Evolutionary conservation across 495 filamentous ascomycete genomes (phyloP), one percentile per base, ranked within the genome.

Genomic region (Aspergillus taichungensis): DNA sequence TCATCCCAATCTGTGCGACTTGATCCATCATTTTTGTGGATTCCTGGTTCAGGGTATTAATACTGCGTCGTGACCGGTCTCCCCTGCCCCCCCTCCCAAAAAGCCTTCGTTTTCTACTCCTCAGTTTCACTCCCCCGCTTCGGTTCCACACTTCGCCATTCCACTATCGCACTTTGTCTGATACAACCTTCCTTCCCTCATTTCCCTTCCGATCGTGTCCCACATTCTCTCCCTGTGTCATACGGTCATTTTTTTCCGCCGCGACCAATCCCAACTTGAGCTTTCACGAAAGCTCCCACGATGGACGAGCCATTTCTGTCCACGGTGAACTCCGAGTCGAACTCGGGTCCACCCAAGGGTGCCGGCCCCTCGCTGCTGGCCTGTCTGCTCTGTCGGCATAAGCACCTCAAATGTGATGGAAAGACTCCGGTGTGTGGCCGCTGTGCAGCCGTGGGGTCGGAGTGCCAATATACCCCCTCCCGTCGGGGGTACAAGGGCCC

Each of bases 331-430:
- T 34, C 43, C 11, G n/a, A 24, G 11, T 45, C 46, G 29, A 34
- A 47, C 8, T 34, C 43, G 8, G n/a, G 24, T 10, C 47, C 46
- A 14, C 30, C 56, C 27, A 52, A 53, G 18, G 55, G 53, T 47
- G 45, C 59, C 6, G 60, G 64, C 14, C 69, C 68, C 4, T 71
- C 68, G 30, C 63, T 72, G 9, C 52, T 80, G 45, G 75, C 77
- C 28, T 80, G 77, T 56, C 65, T 80, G 29, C 59, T 62, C 33
- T 80, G 79, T 51, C 78, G 80, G 39, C 67, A 72, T 46, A 74
- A 79, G 47, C 80, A 83, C 52, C 76, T 83, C 45, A 73, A 71
- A 52, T 73, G 69, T 37, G 69, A 73, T 55, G 66, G 67, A 5
- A 52, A 53, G 14, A 68, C 60, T 4, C 69, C 69, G 12, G 34